Percentiles rank a stretch among this genome's conserved stretches.
Conservation (phyloP, 805 yeast genomes). For the Metahyphopichia silvanorum region DNA sequence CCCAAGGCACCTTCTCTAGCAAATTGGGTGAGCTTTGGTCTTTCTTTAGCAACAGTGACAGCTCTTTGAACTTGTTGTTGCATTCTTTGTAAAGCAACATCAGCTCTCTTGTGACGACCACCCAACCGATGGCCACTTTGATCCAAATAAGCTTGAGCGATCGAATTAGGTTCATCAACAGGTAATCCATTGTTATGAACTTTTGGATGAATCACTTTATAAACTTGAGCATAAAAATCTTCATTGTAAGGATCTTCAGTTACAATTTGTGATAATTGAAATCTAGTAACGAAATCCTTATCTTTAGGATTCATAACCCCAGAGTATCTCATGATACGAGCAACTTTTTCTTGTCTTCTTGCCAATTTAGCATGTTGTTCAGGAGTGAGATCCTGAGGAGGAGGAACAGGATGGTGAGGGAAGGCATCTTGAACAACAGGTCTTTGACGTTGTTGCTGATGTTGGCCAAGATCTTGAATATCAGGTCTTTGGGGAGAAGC, state of each 20-base stretch:
- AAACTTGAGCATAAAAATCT: slow-evolving; percentile 94
- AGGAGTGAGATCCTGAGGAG: slow-evolving; percentile 48
- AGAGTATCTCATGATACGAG: slow-evolving; percentile 72
- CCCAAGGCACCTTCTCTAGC: slow-evolving; percentile 87
- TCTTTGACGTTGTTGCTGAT: slow-evolving; percentile 17
- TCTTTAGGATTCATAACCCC: slow-evolving; percentile 98
- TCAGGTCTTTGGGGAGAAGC: slow-evolving; percentile 6
- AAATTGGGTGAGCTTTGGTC: slow-evolving; percentile 64
- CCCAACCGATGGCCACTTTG: slow-evolving; percentile 90
- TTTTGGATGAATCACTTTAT: slow-evolving; percentile 54
- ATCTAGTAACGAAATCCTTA: slow-evolving; percentile 90
- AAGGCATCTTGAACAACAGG: slow-evolving; percentile 24
- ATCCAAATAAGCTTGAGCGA: slow-evolving; percentile 88
- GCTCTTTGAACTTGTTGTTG: slow-evolving; percentile 97
- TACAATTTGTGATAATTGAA: slow-evolving; percentile 92
- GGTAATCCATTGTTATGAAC: slow-evolving; percentile 51
- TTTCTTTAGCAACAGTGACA: slow-evolving; percentile 89
- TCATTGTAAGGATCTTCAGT: slow-evolving; percentile 97
- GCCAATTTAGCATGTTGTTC: slow-evolving; percentile 70
- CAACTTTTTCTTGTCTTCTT: slow-evolving; percentile 70
- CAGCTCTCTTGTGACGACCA: slow-evolving; percentile 79
- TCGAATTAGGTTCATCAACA: slow-evolving; percentile 51
- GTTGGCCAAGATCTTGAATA: slow-evolving; percentile 17
- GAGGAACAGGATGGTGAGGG: slow-evolving; percentile 21
- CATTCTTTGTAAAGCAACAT: slow-evolving; percentile 92